phyloP scores from a whole-genome alignment of 2,329 filamentous ascomycete species.

The Elsinoe australis region DNA sequence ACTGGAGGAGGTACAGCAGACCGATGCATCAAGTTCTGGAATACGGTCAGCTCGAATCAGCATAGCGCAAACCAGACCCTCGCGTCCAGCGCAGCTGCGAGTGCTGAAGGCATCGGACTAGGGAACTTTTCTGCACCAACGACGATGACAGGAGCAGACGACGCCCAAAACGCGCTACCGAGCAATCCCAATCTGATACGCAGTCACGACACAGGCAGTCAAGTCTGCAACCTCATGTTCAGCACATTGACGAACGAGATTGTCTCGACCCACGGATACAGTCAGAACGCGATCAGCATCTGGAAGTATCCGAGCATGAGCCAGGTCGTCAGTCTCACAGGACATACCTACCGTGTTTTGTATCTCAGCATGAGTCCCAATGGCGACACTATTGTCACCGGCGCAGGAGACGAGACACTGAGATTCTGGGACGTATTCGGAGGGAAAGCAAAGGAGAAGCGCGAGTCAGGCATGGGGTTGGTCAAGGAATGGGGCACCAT shows the following conservation, averaged over 20 bases:
- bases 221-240: constrained; percentile 98
- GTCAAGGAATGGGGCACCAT: constrained; percentile 80
- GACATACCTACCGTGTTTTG: constrained; percentile 91
- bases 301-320: constrained; percentile 99
- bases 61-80: constrained; percentile 34
- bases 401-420: constrained; percentile 90
- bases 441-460: constrained; percentile 59
- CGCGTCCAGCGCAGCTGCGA: constrained; percentile 22
- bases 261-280: constrained; percentile 93
- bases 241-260: constrained; percentile 97
- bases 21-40: constrained; percentile 95
- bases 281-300: constrained; percentile 96
- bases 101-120: constrained; percentile 22
- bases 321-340: constrained; percentile 88
- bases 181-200: constrained; percentile 49
- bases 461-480: constrained; percentile 57
- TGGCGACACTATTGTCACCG: constrained; percentile 86
- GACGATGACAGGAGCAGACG: constrained; percentile 26
- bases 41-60: constrained; percentile 53
- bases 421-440: constrained; percentile 97
- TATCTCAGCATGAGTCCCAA: constrained; percentile 98
- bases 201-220: constrained; percentile 91
- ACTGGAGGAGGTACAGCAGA: constrained; percentile 94
- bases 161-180: constrained; percentile 31
- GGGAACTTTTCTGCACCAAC: constrained; percentile 22